Evolutionary conservation across 306 rosid genomes (phyloP).

Genomic region (Oemleria cerasiformis): DNA sequence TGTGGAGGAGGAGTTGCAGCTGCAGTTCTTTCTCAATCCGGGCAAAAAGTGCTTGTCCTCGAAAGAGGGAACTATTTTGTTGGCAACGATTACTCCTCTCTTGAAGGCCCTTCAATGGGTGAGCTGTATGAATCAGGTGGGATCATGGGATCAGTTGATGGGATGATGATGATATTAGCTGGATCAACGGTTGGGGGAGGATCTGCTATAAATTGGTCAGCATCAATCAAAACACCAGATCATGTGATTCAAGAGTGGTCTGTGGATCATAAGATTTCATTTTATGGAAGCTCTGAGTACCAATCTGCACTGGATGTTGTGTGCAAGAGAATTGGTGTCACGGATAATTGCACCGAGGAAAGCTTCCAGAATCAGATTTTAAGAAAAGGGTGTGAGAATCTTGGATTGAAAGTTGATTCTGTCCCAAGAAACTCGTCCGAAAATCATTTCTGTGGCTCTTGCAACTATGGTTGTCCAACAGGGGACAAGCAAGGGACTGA

Average conservation of each 20-base stretch:
- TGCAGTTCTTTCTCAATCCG: slow-evolving; percentile 76
- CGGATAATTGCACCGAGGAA: slow-evolving; percentile 43
- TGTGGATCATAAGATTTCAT: slow-evolving; percentile 50
- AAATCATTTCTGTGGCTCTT: slow-evolving; percentile 82
- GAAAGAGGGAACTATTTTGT: slow-evolving; percentile 91
- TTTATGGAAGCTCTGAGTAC: slow-evolving; percentile 58
- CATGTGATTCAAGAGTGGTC: slow-evolving; percentile 75
- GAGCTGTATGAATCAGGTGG: slow-evolving; percentile 75
- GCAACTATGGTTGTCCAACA: slow-evolving; percentile 70
- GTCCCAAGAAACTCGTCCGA: slow-evolving; percentile 66
- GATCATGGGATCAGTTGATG: slow-evolving; percentile 56
- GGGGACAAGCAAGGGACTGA: slow-evolving; percentile 78
- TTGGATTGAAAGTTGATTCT: slow-evolving; percentile 60
- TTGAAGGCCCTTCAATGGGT: slow-evolving; percentile 74
- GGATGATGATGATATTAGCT: slow-evolving; percentile 68
- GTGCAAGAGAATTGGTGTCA: slow-evolving; percentile 74
- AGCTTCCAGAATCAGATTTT: slow-evolving; percentile 70
- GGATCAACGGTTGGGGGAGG: slow-evolving; percentile 98
- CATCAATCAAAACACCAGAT: slow-evolving; percentile 75
- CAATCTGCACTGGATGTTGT: slow-evolving; percentile 72
- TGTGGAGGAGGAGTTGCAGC: slow-evolving; percentile 99
- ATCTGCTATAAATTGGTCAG: slow-evolving; percentile 92
- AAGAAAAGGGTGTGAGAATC: slow-evolving; percentile 69
- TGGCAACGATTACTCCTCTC: slow-evolving; percentile 70
- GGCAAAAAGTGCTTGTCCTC: slow-evolving; percentile 69